Base-by-base conservation (phyloP, 208 protist genomes). In the Zelonia costaricensis region DNA sequence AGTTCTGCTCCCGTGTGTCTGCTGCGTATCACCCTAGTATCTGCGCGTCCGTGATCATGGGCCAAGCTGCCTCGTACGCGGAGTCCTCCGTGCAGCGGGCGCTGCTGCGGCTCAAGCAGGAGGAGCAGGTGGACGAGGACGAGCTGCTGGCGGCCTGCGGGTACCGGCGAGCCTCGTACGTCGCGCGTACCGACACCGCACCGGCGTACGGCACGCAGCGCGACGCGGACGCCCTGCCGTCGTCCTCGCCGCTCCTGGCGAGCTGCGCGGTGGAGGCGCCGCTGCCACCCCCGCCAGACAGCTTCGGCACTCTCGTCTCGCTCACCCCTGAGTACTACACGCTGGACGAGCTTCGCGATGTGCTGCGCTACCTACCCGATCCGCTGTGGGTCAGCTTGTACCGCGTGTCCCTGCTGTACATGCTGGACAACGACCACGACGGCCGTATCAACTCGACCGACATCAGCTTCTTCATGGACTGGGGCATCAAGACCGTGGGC, bases 351-450 rank as follows among this genome's bases (percentile, higher is more conserved):
- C 60, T 91, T 51, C 69, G 84, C 16, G 60, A 74, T 28, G 69
- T 74, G 0, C 55, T 83, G 46, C 42, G 62, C 13, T 84, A 80
- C 40, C 56, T 92, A 39, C 78, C 80, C 10, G 80, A 88, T 38
- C 47, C 66, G 44, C 74, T 92, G 54, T 78, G 49, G 73, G 62
- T 86, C 4, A 80, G 76, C 42, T 63, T 86, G 27, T 55, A 86
- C 55, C 78, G 81, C 38, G 61, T 85, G 36, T 72, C 76, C 4
- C 44, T 92, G 12, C 70, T 88, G 25, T 92, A 84, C 73, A 63
- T 86, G 45, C 63, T 88, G 7, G 82, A 92, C 68, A 55, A 64
- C 73, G 79, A 92, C 66, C 43, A 64, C 40, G 80, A 92, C 74
- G 85, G 85, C 16, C 52, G 70, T 8, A 81, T 92, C 30, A 75